A percentile compares a stretch with the other conserved stretches of the same genome.
Evolutionary conservation across 371 early-diverging fungal species (phyloP).

Genomic region (Rhizomucor pusillus): DNA sequence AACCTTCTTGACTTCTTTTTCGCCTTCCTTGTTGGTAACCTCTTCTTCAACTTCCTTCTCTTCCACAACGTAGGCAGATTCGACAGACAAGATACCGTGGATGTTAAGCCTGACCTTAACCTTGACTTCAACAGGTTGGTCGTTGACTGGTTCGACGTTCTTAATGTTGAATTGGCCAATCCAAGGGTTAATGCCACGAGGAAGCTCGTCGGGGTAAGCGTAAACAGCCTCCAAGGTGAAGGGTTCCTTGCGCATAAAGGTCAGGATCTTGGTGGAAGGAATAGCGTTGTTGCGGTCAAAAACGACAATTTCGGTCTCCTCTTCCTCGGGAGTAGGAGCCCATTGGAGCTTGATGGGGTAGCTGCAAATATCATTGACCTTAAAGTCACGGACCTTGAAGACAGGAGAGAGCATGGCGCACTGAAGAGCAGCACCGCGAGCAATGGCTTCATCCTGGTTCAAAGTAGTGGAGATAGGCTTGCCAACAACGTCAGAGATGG

Average conservation of each 20-base stretch:
- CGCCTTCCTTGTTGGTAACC: conserved; percentile 56
- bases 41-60: conserved; percentile 79
- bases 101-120: conserved; percentile 90
- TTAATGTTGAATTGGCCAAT: conserved; percentile 68
- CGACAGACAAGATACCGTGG: conserved; percentile 81
- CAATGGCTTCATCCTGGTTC: conserved; percentile 97
- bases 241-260: conserved; percentile 74
- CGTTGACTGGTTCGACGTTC: conserved; percentile 48
- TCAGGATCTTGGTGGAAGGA: conserved; percentile 86
- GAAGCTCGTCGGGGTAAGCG: conserved; percentile 69
- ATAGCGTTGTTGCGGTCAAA: conserved; percentile 71
- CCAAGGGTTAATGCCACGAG: conserved; percentile 70
- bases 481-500: conserved; percentile 79
- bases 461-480: conserved; percentile 89
- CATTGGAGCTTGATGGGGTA: conserved; percentile 66
- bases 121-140: conserved; percentile 75
- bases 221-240: conserved; percentile 81
- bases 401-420: conserved; percentile 98
- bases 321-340: conserved; percentile 69
- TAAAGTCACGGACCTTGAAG: conserved; percentile 96
- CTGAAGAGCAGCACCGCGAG: conserved; percentile 95
- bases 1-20: conserved; percentile 64
- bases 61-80: conserved; percentile 87
- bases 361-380: conserved; percentile 83
- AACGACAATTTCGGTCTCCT: conserved; percentile 71